Evolutionary conservation across 1,139 yeast species (phyloP), one percentile per base, ranked within the genome.

Genomic region (Yamadazyma oceani): DNA sequence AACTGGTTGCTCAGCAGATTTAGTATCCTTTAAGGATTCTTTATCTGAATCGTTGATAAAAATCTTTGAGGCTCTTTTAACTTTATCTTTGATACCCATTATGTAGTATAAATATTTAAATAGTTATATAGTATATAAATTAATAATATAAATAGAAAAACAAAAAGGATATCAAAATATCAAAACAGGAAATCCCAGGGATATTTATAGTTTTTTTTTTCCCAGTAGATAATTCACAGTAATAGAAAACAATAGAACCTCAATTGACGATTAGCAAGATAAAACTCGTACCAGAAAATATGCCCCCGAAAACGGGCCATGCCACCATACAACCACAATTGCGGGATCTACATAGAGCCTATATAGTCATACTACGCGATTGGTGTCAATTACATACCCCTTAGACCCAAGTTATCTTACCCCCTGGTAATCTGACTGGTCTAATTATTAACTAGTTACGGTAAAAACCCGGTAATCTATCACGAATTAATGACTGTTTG

Each of bases 11-110:
- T 44, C 46, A 34, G 46, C 40, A 17, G 31, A 27, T 25, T 40
- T 42, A 14, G 32, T 39, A 15, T 41, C 44, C 31, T 41, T 39
- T 13, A 26, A 16, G 3, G 40, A 41, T 35, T 50, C 54, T 46
- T 66, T 69, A 52, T 61, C 63, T 34, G 66, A 57, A 39, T 64
- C 69, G 25, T 48, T 49, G 39, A 53, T 43, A 50, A 70, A 69
- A 43, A 67, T 62, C 57, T 60, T 67, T 31, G 75, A 69, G 24
- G 72, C 68, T 64, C 76, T 68, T 57, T 64, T 69, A 43, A 69
- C 66, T 53, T 55, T 69, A 50, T 69, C 73, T 52, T 67, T 69
- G 44, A 70, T 64, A 47, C 73, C 71, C 75, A 70, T 69, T 40
- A 6, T 26, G 3, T 12, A 17, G 16, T 10, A 19, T 12, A 26